Evolutionary conservation across 495 filamentous ascomycete genomes (phyloP).

Genomic region (Paragyromitra xinjiangensis): DNA sequence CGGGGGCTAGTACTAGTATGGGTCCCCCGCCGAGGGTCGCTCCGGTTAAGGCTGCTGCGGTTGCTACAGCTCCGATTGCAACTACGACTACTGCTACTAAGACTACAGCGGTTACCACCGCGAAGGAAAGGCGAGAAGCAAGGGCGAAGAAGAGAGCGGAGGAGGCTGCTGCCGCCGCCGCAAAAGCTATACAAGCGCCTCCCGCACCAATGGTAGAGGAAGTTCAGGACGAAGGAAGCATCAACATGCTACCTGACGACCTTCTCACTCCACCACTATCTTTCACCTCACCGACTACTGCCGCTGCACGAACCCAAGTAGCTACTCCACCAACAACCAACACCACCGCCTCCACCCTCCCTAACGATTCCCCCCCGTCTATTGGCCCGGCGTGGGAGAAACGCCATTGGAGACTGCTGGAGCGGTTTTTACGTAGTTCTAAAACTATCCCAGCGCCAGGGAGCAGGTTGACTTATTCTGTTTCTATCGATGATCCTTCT

Average conservation of each 20-base stretch:
- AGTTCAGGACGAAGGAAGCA: neutral
- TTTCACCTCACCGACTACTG: neutral
- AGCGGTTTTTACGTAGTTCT: slow-evolving; percentile 27
- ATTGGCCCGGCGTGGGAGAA: slow-evolving; percentile 34
- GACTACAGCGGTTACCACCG: neutral
- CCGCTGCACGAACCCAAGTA: neutral
- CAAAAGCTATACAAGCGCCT: neutral
- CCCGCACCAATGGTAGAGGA: neutral
- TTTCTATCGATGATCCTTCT: slow-evolving; percentile 45
- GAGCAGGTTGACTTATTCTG: slow-evolving; percentile 17
- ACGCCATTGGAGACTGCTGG: slow-evolving; percentile 46
- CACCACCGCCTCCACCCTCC: neutral
- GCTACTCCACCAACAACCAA: slow-evolving; percentile 1
- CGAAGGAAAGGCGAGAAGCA: slow-evolving; percentile 16
- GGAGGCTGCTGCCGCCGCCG: neutral
- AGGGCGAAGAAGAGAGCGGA: slow-evolving; percentile 7
- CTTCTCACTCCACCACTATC: slow-evolving; percentile 33
- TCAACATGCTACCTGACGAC: slow-evolving; percentile 29
- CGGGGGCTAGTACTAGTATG: neutral
- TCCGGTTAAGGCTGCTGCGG: neutral
- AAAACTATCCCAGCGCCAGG: slow-evolving; percentile 6
- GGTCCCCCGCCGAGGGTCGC: neutral
- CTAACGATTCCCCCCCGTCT: slow-evolving; percentile 19
- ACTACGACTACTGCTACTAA: neutral
- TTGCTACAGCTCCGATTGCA: neutral